Evolutionary conservation across 1,284 basidiomycete species (phyloP), one percentile per base, ranked within the genome.

Genomic region (Fomitopsis schrenkii): DNA sequence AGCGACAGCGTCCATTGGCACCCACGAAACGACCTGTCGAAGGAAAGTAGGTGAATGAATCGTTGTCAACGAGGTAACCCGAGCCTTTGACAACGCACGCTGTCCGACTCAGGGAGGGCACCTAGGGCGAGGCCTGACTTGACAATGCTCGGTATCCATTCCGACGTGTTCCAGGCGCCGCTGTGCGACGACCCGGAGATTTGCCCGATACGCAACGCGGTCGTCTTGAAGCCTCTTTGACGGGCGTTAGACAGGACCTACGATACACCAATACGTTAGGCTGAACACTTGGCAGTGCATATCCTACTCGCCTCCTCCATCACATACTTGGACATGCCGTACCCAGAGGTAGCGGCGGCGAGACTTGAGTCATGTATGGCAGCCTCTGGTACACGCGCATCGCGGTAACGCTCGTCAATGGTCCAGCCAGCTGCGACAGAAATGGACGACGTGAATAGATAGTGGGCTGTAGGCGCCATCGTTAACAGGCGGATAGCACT

Each of bases 141-240:
- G 35, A 82, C 71, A 5, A 82, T 69, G 55, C 72, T 70, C 2
- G 80, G 80, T 8, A 81, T 67, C 79, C 80, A 82, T 55, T 83
- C 80, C 15, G 67, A 71, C 55, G 71, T 66, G 54, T 75, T 77
- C 81, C 81, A 82, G 17, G 70, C 70, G 1, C 81, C 80, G 59
- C 73, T 76, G 10, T 63, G 58, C 5, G 28, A 44, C 14, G 67
- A 61, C 3, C 80, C 79, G 41, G 72, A 72, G 26, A 83, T 67
- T 64, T 82, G 80, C 1, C 79, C 80, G 45, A 81, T 73, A 14
- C 80, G 74, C 10, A 80, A 68, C 6, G 76, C 66, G 10, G 73
- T 66, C 0, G 74, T 68, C 2, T 61, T 59, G n/a, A 80, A 63
- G 1, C 64, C 67, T 1, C 56, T 67, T 42, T 60, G 65, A 61